Base-by-base conservation (phyloP, 768 basidiomycete species). In the Phlebiopsis flavidoalba region DNA sequence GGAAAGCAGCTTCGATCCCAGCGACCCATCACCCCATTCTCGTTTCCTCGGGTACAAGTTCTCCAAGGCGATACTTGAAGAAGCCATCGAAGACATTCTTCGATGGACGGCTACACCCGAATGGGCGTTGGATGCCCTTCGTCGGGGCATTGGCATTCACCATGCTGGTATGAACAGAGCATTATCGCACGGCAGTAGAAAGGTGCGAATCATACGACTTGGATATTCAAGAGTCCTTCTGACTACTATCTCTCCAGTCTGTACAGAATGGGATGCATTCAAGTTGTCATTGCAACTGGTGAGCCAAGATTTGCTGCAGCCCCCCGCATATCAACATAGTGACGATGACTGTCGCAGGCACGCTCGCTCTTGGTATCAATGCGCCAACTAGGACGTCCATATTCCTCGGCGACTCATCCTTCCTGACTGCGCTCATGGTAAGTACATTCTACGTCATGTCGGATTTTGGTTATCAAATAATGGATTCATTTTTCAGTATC, bases 301-400 rank as follows among this genome's bases (percentile, higher is more conserved):
- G 53, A 17, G 69, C n/a, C n/a, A n/a, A n/a, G n/a, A n/a, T n/a
- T n/a, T n/a, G 61, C 1, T n/a, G n/a, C n/a, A n/a, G n/a, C n/a
- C n/a, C n/a, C n/a, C n/a, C n/a, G n/a, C n/a, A n/a, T 58, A 35
- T 26, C 21, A 33, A 24, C 14, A 35, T 3, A n/a, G 8, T 57
- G 5, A 6, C 5, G 21, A 37, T 58, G 15, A 61, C n/a, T 19
- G 12, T 33, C 17, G 21, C 26, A 84, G 85, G 83, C 1, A 89
- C 87, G 5, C 74, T 89, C 58, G 88, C 88, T 0, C 74, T 90
- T 14, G 89, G 88, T 60, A 90, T 90, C 66, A 90, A 90, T 66
- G 87, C 87, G 0, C 88, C 88, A 0, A 79, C 86, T 0, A 87
- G 82, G 65, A 86, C 88, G 0, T 77, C 82, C 1, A 77, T 86